Conservation (phyloP, 179 eudicot genomes). For the Vitellaria paradoxa region DNA sequence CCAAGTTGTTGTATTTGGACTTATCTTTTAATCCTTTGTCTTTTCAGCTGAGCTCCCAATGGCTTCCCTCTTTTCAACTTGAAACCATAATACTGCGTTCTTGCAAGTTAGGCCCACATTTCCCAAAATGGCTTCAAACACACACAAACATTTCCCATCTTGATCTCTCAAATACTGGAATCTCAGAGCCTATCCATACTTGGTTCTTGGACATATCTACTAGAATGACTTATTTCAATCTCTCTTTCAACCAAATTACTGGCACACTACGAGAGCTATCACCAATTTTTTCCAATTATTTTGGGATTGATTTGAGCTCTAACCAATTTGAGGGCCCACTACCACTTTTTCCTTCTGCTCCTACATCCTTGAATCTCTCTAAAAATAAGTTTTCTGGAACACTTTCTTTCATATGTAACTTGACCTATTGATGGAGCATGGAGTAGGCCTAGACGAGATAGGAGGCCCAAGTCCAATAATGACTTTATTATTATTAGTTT, state of each 20-base stretch:
- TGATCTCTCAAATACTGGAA: conserved; percentile 33
- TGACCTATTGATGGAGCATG: too few relatives aligned
- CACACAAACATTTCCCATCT: background rate
- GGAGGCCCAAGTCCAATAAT: too few relatives aligned
- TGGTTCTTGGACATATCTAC: conserved; percentile 13
- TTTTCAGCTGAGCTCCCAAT: conserved; percentile 10
- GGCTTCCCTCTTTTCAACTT: conserved; percentile 36
- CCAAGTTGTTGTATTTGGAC: background rate
- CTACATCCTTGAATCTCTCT: too few relatives aligned
- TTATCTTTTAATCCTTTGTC: conserved; percentile 9
- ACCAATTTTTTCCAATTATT: too few relatives aligned
- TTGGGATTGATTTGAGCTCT: background rate
- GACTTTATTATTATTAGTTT: too few relatives aligned
- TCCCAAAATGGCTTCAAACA: conserved; percentile 32
- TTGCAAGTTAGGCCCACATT: conserved; percentile 34
- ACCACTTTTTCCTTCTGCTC: background rate
- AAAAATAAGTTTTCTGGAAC: too few relatives aligned
- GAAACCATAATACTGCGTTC: background rate
- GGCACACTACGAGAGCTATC: too few relatives aligned
- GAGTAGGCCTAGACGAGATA: too few relatives aligned
- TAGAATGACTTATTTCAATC: background rate
- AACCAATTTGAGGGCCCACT: background rate
- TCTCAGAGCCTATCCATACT: conserved; percentile 25
- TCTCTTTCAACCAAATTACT: conserved; percentile 16
- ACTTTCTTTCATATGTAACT: too few relatives aligned